A percentile compares a stretch with the other conserved stretches of the same genome.
These are phyloP conservation scores for Trametes cinnabarina DNA, from an alignment of 768 basidiomycete species.

Conservation along the genomic window DNA sequence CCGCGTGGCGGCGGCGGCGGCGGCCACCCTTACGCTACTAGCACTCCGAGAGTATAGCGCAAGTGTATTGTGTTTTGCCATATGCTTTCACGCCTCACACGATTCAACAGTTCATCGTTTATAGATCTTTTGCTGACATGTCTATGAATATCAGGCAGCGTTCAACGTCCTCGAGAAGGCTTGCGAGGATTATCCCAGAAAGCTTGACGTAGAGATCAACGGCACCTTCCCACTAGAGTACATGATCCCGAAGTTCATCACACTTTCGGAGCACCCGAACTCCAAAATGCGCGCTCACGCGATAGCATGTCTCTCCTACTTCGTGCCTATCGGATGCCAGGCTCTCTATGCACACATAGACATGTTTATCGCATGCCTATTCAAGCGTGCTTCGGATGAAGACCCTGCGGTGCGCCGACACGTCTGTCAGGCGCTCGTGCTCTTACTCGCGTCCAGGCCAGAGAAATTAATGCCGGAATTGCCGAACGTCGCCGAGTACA, in stretches of 20 bases:
- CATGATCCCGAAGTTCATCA: constrained; percentile 94
- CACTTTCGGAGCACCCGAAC: constrained; percentile 79
- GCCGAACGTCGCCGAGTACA: constrained; percentile 93
- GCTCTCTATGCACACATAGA: constrained; percentile 91
- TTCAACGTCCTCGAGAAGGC: constrained; percentile 94
- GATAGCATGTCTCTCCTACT: constrained; percentile 91
- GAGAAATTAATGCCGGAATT: constrained; percentile 98
- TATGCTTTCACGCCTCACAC: no score
- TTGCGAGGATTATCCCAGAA: constrained; percentile 94
- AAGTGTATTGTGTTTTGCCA: background rate
- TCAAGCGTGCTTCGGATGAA: constrained; percentile 93
- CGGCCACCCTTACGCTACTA: no score
- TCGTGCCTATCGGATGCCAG: constrained; percentile 83
- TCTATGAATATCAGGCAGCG: constrained; percentile 59
- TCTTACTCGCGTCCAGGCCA: constrained; percentile 88
- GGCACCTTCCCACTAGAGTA: constrained; percentile 92
- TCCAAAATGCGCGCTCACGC: constrained; percentile 92
- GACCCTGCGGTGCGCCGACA: constrained; percentile 91
- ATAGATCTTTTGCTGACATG: background rate
- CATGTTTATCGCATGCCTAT: constrained; percentile 87
- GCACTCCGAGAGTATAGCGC: no score
- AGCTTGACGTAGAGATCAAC: constrained; percentile 90
- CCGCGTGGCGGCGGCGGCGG: no score
- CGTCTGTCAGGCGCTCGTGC: constrained; percentile 93
- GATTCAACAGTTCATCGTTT: background rate